Evolutionary conservation across 1,284 basidiomycete genomes (phyloP), one percentile per base, ranked within the genome.

Genomic region (Vanrija humicola): DNA sequence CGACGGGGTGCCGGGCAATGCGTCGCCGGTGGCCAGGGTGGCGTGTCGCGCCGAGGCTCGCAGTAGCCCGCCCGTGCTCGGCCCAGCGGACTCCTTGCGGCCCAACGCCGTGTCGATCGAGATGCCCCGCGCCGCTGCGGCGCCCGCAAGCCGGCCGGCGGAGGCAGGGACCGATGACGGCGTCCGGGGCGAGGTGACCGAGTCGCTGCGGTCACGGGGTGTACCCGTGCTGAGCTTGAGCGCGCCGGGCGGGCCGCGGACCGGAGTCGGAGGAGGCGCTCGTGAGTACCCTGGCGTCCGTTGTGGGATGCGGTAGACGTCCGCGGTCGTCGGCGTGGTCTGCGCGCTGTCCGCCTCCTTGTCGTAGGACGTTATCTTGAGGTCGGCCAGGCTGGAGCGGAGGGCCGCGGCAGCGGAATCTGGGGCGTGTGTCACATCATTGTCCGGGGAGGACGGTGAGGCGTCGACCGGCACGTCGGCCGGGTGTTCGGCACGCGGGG

Each of bases 91-190:
- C 3, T 40, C 26, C 14, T 51, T 44, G n/a, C 56, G 26, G 15
- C 39, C 50, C 6, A 62, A 48, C 6, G 63, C 50, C 3, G 64
- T 60, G 29, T 64, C 62, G 50, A 72, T 66, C 16, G 63, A 58
- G 3, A 68, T 46, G 10, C 67, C 67, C 21, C 61, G 48, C 2
- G 59, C 51, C 6, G 64, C 61, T 15, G 66, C 65, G n/a, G 61
- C 61, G 18, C 28, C 51, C 1, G 68, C 47, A 16, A 66, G 59
- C n/a, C 63, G 59, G 10, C 58, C 52, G 8, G 50, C 21, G 3
- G 21, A 23, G 21, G 21, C 48, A 8, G 61, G 54, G 8, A 60
- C 58, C 3, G 63, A 49, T 9, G 19, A 19, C 7, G 21, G 55
- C 16, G 42, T 15, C 38, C 5, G 45, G 18, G 19, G 54, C 5